Evolutionary conservation across 192 early-diverging fungal genomes (phyloP), one percentile per base, ranked within the genome.

Genomic region (Jimgerdemannia flammicorona): DNA sequence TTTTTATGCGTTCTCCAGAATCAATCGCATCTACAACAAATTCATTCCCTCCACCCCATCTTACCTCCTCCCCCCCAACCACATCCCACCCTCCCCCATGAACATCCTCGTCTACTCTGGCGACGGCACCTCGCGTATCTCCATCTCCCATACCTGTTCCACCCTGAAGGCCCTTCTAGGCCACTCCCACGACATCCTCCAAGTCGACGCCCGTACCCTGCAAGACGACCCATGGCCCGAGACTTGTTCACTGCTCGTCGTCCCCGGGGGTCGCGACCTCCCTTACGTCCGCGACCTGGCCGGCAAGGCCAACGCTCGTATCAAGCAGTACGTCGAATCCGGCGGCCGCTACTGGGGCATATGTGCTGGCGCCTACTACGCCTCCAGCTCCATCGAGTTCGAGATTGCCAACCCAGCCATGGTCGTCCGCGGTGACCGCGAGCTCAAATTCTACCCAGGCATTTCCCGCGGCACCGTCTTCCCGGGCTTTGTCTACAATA

Each of bases 271-370:
- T 0, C 85, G 95, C 29, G 96, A 97, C 80, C 41, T 93, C 67
- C 94, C 95, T 3, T 97, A 95, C 72, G 84, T 92, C 39, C 76
- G 83, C 6, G 87, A 90, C 68, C 87, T 98, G 72, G 91, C 89
- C 20, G 91, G 90, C 9, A 74, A 76, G 39, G 84, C 80, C 66
- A 95, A 91, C 65, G 75, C 67, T 3, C 87, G 87, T 6, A 93
- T 98, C 70, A 74, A 72, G 3, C 75, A 81, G 17, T 96, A 88
- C 84, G 92, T 97, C 10, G 67, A 80, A 19, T 72, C 70, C 19
- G 97, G 96, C 66, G 98, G 98, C 3, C 82, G 87, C 29, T 99
- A 95, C 81, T 82, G 96, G 69, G 98, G 98, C 0, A 90, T 99
- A 7, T 97, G 98, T 71, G 95, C 95, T 0, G 98, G 97, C 20